Percentiles rank a stretch among this genome's conserved stretches.
These are phyloP conservation scores for Elongisporangium undulatum DNA, from an alignment of 352 stramenopile species.

Conservation along the genomic window DNA sequence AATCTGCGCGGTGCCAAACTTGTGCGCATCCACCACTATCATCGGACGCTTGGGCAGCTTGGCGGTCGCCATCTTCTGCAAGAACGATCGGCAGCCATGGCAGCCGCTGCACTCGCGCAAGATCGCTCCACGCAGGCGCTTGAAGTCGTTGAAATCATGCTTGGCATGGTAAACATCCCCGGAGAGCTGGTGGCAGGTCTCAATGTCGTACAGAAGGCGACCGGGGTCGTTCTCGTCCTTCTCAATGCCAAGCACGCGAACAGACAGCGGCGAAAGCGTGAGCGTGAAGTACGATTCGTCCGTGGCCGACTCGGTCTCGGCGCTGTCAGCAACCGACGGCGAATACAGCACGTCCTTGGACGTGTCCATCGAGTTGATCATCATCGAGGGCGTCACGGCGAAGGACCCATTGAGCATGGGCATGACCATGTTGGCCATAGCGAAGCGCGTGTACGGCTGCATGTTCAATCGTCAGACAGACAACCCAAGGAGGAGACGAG, in stretches of 20 bases:
- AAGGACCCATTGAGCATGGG: neutral
- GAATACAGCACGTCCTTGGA: neutral
- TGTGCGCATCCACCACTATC: neutral
- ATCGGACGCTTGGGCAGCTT: neutral
- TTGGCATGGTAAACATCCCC: neutral
- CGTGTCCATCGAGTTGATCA: neutral
- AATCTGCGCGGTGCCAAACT: neutral
- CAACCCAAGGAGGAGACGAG: neutral
- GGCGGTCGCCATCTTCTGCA: neutral
- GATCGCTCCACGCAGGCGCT: neutral
- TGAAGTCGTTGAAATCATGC: neutral
- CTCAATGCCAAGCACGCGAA: neutral
- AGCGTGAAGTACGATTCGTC: conserved; percentile 19
- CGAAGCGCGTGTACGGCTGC: neutral
- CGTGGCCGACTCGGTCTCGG: conserved; percentile 65
- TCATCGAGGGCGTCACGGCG: neutral
- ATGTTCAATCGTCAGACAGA: neutral
- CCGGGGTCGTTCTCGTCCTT: neutral
- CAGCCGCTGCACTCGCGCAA: neutral
- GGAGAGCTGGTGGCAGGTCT: neutral
- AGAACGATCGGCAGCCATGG: neutral
- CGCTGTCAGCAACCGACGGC: conserved; percentile 3
- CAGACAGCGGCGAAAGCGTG: neutral
- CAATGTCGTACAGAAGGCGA: neutral
- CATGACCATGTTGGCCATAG: neutral